Base-by-base conservation (phyloP, 768 basidiomycete genomes). In the Pleurotus pulmonarius region DNA sequence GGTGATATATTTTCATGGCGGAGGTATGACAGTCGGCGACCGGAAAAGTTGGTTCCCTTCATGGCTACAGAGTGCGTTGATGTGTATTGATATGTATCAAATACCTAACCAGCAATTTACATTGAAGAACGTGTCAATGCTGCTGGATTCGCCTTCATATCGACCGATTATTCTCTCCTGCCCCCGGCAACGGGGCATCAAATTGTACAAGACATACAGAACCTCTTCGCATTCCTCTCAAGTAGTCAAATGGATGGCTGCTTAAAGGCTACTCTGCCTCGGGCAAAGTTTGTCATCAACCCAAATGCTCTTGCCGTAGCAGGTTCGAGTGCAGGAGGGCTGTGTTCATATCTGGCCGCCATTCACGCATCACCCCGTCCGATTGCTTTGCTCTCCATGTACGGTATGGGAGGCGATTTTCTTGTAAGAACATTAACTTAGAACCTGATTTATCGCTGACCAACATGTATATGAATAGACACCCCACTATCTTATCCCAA, bases 331-430 rank as follows among this genome's bases (percentile, higher is more conserved):
- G 80, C 83, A 0, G 87, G 87, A 8, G 85, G 83, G 1, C 67
- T 81, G n/a, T 85, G 84, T 58, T 82, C 83, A 1, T 86, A 84
- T 61, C 73, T 87, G 9, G 81, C 83, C 15, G 83, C 79, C 8
- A 69, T 78, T 37, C 77, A 86, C 61, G 75, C 4, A 49, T 39
- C 13, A 0, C 85, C 84, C 0, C 80, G 74, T 55, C 85, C 84
- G 0, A 79, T 71, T 56, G 85, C 78, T 0, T 55, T 87, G 2
- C 60, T 87, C 0, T 82, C 80, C 0, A 59, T 88, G 61, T 88
- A 87, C 66, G 85, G 80, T 0, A 77, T 83, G 75, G 85, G 85
- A n/a, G 86, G 85, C 0, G 67, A 86, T 56, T 75, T 83, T 56
- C 63, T 87, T 37, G 79, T 78, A 46, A 46, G 74, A 66, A 11